Base-by-base conservation (phyloP, 805 yeast genomes). In the Starmera quercuum region DNA sequence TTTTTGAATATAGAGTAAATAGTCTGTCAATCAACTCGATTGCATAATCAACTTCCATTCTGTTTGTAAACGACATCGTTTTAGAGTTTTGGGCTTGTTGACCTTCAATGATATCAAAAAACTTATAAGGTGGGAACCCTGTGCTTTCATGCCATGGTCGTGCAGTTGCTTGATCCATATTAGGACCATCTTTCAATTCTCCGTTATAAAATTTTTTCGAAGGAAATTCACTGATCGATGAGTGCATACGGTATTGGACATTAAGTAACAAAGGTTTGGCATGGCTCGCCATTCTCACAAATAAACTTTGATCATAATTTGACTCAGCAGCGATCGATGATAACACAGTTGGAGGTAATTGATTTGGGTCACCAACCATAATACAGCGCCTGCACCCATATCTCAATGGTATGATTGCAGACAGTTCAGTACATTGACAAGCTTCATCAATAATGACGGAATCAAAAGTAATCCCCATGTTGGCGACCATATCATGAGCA, bases 301-400 rank as follows among this genome's bases (percentile, higher is more conserved):
- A 92, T 50, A 92, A 64, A 52, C 95, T 83, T 56, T 90, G 95
- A 42, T 90, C 95, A 51, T 92, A 92, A 28, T 75, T 74, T 46
- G 67, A 73, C 5, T 73, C 64, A 2, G 94, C 80, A 2, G 98
- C 97, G 11, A 76, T 80, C 46, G 83, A 87, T 0, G 97, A 90
- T 14, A 92, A 60, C 9, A 90, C 97, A 0, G 98, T 90, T 0
- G 98, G 98, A 0, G 98, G 98, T 41, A 92, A 68, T 61, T 92
- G 98, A 54, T 92, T 88, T 2, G 97, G 97, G 62, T 92, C 98
- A 55, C 98, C 98, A 30, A 92, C 98, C 95, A 92, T 83, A 31
- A 92, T 81, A 61, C 97, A 90, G 35, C 78, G 75, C 39, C 71
- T 78, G 47, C 94, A 83, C 2, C 97, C 97, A 54, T 88, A 92